Evolutionary conservation across 2,329 filamentous ascomycete genomes (phyloP).

Genomic region (Aurifilum marmelostoma): DNA sequence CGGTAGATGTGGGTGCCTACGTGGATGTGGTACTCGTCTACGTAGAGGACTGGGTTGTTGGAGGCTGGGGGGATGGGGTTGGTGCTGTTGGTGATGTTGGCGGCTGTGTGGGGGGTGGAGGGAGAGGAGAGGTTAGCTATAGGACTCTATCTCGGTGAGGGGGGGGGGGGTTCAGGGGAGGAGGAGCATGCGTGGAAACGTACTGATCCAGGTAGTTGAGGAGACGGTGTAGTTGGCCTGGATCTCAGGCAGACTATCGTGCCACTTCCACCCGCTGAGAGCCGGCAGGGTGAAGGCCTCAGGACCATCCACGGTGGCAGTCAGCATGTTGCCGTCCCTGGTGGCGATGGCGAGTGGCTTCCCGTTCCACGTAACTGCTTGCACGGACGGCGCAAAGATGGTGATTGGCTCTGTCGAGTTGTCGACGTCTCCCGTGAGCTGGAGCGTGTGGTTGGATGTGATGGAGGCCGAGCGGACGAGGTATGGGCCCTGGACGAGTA

Average conservation of each 20-base stretch:
- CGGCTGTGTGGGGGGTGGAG: slow-evolving; percentile 35
- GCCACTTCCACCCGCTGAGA: slow-evolving; percentile 50
- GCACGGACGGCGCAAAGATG: slow-evolving; percentile 52
- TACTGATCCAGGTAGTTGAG: slow-evolving; percentile 47
- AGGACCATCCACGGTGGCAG: slow-evolving; percentile 35
- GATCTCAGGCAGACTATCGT: slow-evolving; percentile 54
- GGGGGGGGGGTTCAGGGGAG: neutral
- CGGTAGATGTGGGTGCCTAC: slow-evolving; percentile 58
- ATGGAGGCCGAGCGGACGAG: slow-evolving; percentile 51
- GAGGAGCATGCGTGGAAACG: slow-evolving; percentile 8
- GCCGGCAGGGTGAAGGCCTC: slow-evolving; percentile 43
- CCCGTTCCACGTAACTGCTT: slow-evolving; percentile 56
- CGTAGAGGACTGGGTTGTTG: slow-evolving; percentile 59
- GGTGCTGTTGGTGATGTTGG: slow-evolving; percentile 52
- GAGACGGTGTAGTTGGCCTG: slow-evolving; percentile 46
- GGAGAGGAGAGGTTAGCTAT: neutral
- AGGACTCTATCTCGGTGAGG: too few species aligned
- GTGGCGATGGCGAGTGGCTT: slow-evolving; percentile 38
- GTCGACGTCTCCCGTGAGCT: slow-evolving; percentile 50
- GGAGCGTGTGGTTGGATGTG: slow-evolving; percentile 38
- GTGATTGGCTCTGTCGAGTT: slow-evolving; percentile 44
- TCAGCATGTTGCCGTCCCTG: slow-evolving; percentile 36
- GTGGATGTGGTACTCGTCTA: slow-evolving; percentile 60
- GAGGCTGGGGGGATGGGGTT: slow-evolving; percentile 51
- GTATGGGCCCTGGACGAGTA: slow-evolving; percentile 56